Base-by-base conservation (phyloP, 192 early-diverging fungal genomes). In the Ambispora gerdemannii region DNA sequence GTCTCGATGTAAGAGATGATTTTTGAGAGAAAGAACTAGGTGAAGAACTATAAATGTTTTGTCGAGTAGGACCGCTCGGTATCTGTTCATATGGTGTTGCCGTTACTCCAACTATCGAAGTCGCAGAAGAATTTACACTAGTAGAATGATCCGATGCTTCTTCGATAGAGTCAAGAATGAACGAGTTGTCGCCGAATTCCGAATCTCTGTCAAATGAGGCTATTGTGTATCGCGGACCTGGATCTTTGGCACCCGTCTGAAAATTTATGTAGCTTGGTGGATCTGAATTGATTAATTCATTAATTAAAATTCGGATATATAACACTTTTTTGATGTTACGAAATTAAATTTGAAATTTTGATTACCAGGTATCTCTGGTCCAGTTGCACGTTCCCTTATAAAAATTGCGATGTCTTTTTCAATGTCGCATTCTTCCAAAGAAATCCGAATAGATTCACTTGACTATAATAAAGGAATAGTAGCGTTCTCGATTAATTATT, bases 371-470 rank as follows among this genome's bases (percentile, higher is more conserved):
- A 77, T 80, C 13, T 80, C 78, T 2, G 83, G 76, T 1, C 91
- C 91, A 2, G 91, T 91, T 25, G 87, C 86, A 63, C 80, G 78
- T 17, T 80, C 78, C 22, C 82, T 73, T 31, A 92, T 88, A 55
- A 90, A 91, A 4, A 65, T 75, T 20, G 78, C 49, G 55, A 93
- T 87, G 69, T 93, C 89, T 30, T 81, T 77, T 24, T 80, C 76
- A 15, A 88, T 82, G 56, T 85, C 80, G 47, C 88, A 85, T 15
- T 81, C 65, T 59, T 91, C 91, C 52, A 93, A 70, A 50, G 81
- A 81, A 49, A 84, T 78, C 59, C 89, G 80, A 38, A 93, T 86
- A 20, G 84, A 75, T 66, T 93, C 91, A 75, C 86, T 89, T 4
- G 90, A 86, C 81, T 86, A 38, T 22, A 28, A 2, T 35, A 32